Evolutionary conservation across 106 monocot genomes (phyloP), one percentile per base, ranked within the genome.

Genomic region (Dioscorea alata): DNA sequence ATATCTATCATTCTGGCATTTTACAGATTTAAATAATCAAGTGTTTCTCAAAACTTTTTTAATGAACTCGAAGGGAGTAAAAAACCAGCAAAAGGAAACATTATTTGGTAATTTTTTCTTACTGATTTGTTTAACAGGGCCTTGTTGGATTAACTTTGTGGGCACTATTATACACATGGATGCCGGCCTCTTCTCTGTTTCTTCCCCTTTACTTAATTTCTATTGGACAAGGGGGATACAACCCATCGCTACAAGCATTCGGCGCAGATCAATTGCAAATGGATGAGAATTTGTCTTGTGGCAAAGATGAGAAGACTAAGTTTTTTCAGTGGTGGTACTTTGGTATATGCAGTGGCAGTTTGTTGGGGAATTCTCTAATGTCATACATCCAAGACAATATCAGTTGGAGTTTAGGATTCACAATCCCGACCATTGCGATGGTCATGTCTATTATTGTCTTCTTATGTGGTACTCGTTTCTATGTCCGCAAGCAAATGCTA

Each of bases 261-360:
- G 97, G 92, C 33, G 97, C 92, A 0, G 97, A 97, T 57, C 97
- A 97, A 60, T 50, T 92, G 51, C 76, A 81, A 49, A 53, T 78
- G 2, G 87, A 72, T 0, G 88, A 86, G 6, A 75, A 75, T 18
- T 23, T 53, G 7, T 20, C 21, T n/a, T 35, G 63, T 25, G 21
- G 60, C 57, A 68, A 54, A 34, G 81, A 71, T 42, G 84, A 81
- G 6, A 74, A 60, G 23, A 68, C 22, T 24, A 76, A 54, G 23
- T 97, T 92, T 74, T 97, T 97, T 74, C 86, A 92, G 60, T 97
- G 97, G 89, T 97, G 97, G 97, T 97, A 97, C 78, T 89, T 97
- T 17, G 97, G 97, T 24, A 81, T 97, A 6, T 92, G 92, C 74
- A 82, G 76, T 22, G 97, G 97, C 9, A 92, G 92, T 66, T 80